Base-by-base conservation (phyloP, 2,329 filamentous ascomycete species). In the Epicoccum sorghinum region DNA sequence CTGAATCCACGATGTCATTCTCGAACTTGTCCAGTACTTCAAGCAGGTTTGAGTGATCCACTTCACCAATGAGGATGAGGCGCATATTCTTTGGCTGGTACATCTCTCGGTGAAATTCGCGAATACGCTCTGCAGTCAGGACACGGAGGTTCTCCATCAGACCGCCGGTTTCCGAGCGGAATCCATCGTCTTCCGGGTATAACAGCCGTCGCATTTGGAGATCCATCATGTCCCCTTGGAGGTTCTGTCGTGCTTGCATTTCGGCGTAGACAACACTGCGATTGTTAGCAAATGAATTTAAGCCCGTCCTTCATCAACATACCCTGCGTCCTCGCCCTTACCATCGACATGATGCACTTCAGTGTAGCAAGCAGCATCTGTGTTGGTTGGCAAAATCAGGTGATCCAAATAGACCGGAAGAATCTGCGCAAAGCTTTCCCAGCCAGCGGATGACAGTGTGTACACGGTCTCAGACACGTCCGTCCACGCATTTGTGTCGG, bases 61-160 rank as follows among this genome's bases (percentile, higher is more conserved):
- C 86, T 74, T 97, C 92, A 38, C 95, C 95, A n/a, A 96, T 89
- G 55, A 99, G 86, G 24, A 97, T 85, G 25, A 99, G 79, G 60
- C 93, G 96, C 55, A 99, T 80, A 68, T 99, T 99, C 72, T 93
- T 93, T 3, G 95, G 95, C 72, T 98, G 93, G 70, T 99, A 99
- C 93, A 99, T 98, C 60, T 93, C 90, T 58, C 87, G 87, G 74
- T 99, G 95, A 68, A 98, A 99, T 54, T 88, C 86, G n/a, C 95
- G 88, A 62, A 99, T 99, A 35, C 92, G 87, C 47, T 97, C 89
- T 1, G 92, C 87, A 0, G 91, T 95, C 41, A 99, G 79, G 3
- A 92, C 86, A 37, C 95, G 87, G 44, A 99, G 82, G 30, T 92
- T 89, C 66, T 96, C 91, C 79, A 96, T 96, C 88, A 97, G 91